A percentile compares a stretch with the other conserved stretches of the same genome.
These are phyloP conservation scores for Pichia californica DNA, from an alignment of 805 yeast species.

Conservation along the genomic window DNA sequence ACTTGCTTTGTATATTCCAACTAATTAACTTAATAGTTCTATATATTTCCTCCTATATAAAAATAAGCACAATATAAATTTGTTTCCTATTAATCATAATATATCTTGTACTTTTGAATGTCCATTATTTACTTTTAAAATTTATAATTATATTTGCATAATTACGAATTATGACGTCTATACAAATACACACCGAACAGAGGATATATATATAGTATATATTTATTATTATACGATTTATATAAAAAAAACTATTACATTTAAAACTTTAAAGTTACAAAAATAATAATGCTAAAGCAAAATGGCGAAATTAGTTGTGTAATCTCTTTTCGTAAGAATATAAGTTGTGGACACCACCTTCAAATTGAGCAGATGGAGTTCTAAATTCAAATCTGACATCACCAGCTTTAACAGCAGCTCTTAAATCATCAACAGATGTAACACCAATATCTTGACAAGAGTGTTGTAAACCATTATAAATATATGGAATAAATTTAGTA, in stretches of 20 bases:
- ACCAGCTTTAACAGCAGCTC: conserved; percentile 57
- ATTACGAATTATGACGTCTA: too few species aligned
- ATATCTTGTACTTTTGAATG: too few species aligned
- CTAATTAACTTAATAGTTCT: too few species aligned
- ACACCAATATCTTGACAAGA: conserved; percentile 98
- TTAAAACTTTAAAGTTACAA: too few species aligned
- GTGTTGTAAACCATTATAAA: conserved; percentile 94
- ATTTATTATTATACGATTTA: too few species aligned
- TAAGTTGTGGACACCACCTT: conserved; percentile 96
- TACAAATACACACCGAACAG: too few species aligned
- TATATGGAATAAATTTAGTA: conserved; percentile 88
- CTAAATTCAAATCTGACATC: conserved; percentile 90
- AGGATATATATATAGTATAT: too few species aligned
- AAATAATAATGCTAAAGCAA: too few species aligned
- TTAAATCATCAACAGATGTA: conserved; percentile 54
- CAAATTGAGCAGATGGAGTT: conserved; percentile 97
- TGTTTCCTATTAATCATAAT: not conserved
- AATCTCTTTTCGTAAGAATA: conserved; percentile 96
- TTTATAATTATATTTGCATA: too few species aligned
- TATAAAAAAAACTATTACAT: not conserved
- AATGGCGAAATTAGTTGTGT: conserved; percentile 65
- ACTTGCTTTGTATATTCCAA: conserved; percentile 2
- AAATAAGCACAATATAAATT: not conserved
- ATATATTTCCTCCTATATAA: conserved; percentile 11
- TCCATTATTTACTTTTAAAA: too few species aligned